These are phyloP conservation scores for Trypanosoma cruzi DNA, from an alignment of 208 protist species.

Conservation along the genomic window DNA sequence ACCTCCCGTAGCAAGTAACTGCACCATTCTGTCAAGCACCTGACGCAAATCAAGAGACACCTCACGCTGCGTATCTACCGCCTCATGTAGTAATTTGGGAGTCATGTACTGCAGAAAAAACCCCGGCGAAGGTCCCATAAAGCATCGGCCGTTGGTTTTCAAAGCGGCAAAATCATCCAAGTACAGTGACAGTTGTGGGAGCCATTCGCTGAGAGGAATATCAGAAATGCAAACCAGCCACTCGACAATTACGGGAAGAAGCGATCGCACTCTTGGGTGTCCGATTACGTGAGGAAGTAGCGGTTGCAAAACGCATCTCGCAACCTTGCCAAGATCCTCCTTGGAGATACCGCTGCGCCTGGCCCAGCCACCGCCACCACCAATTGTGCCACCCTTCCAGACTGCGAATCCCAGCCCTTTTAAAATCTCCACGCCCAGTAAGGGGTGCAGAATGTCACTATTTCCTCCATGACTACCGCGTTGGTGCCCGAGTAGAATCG, in stretches of 20 bases:
- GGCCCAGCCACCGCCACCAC: slow-evolving; percentile 5
- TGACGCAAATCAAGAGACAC: slow-evolving; percentile 4
- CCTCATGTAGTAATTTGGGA: slow-evolving; percentile 13
- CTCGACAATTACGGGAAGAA: slow-evolving; percentile 55
- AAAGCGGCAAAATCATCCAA: slow-evolving; percentile 5
- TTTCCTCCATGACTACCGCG: neutral
- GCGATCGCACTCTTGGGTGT: slow-evolving; percentile 39
- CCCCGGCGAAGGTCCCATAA: slow-evolving; percentile 21
- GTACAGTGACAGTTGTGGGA: slow-evolving; percentile 40
- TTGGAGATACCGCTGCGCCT: slow-evolving; percentile 16
- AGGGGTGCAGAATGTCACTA: slow-evolving; percentile 43
- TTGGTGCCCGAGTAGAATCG: slow-evolving; percentile 13
- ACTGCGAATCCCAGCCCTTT: slow-evolving; percentile 51
- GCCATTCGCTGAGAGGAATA: slow-evolving; percentile 31
- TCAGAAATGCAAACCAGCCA: slow-evolving; percentile 57
- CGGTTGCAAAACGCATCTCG: slow-evolving; percentile 14
- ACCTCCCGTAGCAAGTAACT: neutral
- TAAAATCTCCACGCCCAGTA: slow-evolving; percentile 56
- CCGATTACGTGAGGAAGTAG: slow-evolving; percentile 21
- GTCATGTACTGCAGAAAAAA: slow-evolving; percentile 33
- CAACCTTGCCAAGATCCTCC: slow-evolving; percentile 10
- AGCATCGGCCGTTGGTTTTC: neutral
- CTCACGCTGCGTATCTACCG: neutral
- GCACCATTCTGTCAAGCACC: slow-evolving; percentile 21
- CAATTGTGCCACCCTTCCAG: slow-evolving; percentile 7